phyloP scores from a whole-genome alignment of 108 stramenopile species.

The Nitzschia palea region DNA sequence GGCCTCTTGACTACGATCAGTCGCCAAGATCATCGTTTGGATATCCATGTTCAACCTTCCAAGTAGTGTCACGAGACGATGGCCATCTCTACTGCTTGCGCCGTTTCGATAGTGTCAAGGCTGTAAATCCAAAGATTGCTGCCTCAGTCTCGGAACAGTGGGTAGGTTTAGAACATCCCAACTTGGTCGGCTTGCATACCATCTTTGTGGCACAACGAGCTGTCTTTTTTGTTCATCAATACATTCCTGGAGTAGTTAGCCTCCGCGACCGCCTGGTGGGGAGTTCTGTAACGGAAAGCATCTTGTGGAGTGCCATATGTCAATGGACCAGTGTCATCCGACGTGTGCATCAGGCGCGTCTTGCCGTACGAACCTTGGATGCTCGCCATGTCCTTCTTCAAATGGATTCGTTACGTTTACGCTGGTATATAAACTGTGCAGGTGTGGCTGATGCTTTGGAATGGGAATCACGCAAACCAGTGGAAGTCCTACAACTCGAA shows the following conservation, averaged over 20 bases:
- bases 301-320: constrained; percentile 85
- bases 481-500: constrained; percentile 80
- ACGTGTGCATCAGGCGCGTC: constrained; percentile 68
- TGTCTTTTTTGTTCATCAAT: constrained; percentile 90
- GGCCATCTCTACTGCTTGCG: constrained; percentile 82
- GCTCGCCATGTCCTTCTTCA: constrained; percentile 62
- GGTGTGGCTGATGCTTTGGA: constrained; percentile 89
- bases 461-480: constrained; percentile 72
- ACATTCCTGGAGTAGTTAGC: constrained; percentile 74
- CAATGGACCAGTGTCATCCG: constrained; percentile 81
- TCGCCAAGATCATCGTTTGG: constrained; percentile 70
- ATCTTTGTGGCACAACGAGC: constrained; percentile 86
- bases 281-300: constrained; percentile 59
- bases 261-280: constrained; percentile 63
- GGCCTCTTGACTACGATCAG: constrained; percentile 22
- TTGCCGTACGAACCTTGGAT: constrained; percentile 81
- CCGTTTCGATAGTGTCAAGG: constrained; percentile 84
- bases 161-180: constrained; percentile 71
- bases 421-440: constrained; percentile 65
- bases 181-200: constrained; percentile 63
- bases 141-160: constrained; percentile 66
- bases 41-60: constrained; percentile 64
- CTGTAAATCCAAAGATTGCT: constrained; percentile 79
- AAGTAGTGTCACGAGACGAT: constrained; percentile 68
- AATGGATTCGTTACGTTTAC: constrained; percentile 49